Evolutionary conservation across 768 basidiomycete species (phyloP), one percentile per base, ranked within the genome.

Genomic region (Tulasnella sp.): DNA sequence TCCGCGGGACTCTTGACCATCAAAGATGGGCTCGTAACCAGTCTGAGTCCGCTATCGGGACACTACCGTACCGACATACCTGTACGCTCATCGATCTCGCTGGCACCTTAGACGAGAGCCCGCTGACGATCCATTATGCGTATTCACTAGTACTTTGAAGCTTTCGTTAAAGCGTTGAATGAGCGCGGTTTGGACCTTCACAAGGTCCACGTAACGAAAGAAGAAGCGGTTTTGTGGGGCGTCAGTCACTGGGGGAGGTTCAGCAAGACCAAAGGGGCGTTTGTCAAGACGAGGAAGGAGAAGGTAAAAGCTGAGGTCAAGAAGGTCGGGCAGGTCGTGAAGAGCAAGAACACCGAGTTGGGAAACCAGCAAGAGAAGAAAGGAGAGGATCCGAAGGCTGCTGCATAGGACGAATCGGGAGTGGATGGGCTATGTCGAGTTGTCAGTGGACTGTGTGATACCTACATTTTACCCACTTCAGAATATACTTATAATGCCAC

Each of bases 141-240:
- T n/a, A n/a, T n/a, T n/a, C n/a, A n/a, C n/a, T n/a, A 89, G 87
- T 87, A 89, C 78, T 89, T 87, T 75, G 82, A 83, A 69, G 79
- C 81, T 44, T 89, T 89, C 77, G 79, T 89, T 52, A 81, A 83
- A 2, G 82, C 83, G 8, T 78, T 90, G 37, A 79, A 83, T 9
- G 81, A 85, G 42, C 82, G 82, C 11, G 86, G 87, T 0, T 84
- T 87, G 0, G 87, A 89, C 76, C 83, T 88, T 80, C 81, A 80
- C 73, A 86, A 87, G 76, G 85, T 88, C 5, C 82, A 85, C 72
- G 82, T 88, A 17, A 86, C 83, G 75, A 88, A 88, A 78, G 88
- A 86, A 17, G 87, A 89, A 76, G 78, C 83, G 6, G 83, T 84
- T 12, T 79, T 87, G 36, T 87, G 86, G 86, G 84, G 85, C 85